Percentiles rank a stretch among this genome's conserved stretches.
phyloP scores from a whole-genome alignment of 306 rosid species.

The Medicago truncatula region DNA sequence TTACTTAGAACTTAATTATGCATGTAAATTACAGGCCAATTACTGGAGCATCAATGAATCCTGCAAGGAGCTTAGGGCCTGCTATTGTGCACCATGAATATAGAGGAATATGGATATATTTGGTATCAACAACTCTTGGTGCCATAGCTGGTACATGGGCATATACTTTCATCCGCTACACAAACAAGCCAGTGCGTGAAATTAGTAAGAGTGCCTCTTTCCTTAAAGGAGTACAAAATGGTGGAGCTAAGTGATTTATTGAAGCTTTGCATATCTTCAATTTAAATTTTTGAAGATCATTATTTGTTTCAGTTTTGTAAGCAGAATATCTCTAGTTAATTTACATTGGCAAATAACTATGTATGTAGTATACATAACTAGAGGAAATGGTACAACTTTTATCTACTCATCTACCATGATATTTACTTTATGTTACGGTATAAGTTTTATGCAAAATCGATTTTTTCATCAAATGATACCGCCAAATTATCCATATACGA shows the following conservation, averaged over 20 bases:
- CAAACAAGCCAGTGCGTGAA: constrained; percentile 68
- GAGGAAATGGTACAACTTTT: not conserved
- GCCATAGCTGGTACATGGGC: constrained; percentile 69
- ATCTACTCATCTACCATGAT: not conserved
- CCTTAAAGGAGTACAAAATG: constrained; percentile 39
- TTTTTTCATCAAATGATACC: no score
- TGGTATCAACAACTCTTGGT: constrained; percentile 54
- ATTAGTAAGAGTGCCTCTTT: constrained; percentile 66
- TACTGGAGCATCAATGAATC: constrained; percentile 88
- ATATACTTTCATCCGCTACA: constrained; percentile 62
- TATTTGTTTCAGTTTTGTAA: not conserved
- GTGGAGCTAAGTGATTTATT: constrained; percentile 27
- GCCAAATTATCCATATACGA: no score
- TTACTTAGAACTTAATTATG: not conserved
- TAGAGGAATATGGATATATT: constrained; percentile 63
- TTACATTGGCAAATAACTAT: not conserved
- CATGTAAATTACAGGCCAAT: constrained; percentile 51
- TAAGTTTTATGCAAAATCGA: no score
- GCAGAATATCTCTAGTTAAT: not conserved
- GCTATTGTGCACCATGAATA: constrained; percentile 54
- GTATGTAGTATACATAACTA: not conserved
- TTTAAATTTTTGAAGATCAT: not conserved
- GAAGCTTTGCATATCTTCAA: not conserved
- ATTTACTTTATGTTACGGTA: not conserved
- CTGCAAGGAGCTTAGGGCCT: constrained; percentile 84